A percentile compares a stretch with the other conserved stretches of the same genome.
Conservation (phyloP, 1,139 yeast species). For the Petasospora rhodanensis region DNA sequence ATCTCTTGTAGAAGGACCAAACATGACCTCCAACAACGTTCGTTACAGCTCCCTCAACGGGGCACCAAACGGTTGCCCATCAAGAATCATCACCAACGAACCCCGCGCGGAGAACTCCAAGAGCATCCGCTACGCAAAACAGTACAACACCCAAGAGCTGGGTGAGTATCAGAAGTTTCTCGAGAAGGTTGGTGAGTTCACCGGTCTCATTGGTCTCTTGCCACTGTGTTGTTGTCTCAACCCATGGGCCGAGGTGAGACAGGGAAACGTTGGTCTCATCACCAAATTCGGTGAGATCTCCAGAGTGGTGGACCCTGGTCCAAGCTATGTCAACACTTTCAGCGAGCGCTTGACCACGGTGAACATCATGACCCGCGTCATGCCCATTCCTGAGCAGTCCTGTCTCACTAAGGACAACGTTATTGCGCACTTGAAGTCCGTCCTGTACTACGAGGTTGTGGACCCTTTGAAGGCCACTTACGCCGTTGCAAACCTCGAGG, state of each 20-base stretch:
- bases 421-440: conserved; percentile 57
- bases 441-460: conserved; percentile 61
- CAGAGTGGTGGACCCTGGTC: conserved; percentile 67
- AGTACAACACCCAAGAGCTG: too few species aligned
- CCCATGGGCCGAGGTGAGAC: conserved; percentile 58
- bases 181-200: too few species aligned
- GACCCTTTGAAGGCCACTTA: conserved; percentile 68
- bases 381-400: conserved; percentile 63
- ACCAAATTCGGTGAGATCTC: conserved; percentile 67
- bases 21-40: too few species aligned
- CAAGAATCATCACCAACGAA: too few species aligned
- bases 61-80: too few species aligned
- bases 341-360: conserved; percentile 53
- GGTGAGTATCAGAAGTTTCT: too few species aligned
- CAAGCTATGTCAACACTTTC: conserved; percentile 60
- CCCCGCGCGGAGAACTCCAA: too few species aligned
- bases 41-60: too few species aligned
- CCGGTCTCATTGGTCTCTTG: conserved; percentile 53
- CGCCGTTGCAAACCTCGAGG: conserved; percentile 50
- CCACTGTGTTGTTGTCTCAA: conserved; percentile 56
- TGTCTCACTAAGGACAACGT: conserved; percentile 74
- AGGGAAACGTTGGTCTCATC: conserved; percentile 68
- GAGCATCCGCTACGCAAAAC: too few species aligned
- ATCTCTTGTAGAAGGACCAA: too few species aligned
- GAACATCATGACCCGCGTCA: conserved; percentile 54